Evolutionary conservation across 2,329 filamentous ascomycete species (phyloP), one percentile per base, ranked within the genome.

Genomic region (Plenodomus biglobosus): DNA sequence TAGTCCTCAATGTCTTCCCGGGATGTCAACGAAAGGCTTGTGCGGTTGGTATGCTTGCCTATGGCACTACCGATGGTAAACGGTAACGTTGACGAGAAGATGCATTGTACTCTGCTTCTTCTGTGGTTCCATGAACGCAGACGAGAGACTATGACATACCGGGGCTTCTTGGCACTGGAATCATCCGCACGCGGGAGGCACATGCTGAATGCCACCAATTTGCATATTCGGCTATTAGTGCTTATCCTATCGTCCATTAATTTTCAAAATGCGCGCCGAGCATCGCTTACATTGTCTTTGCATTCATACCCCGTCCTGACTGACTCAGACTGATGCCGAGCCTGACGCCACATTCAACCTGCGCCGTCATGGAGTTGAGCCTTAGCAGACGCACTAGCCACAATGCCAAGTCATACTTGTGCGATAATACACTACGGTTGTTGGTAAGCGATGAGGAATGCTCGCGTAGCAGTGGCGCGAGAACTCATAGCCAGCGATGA

Each of bases 361-460:
- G 34, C 5, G 6, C 5, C 34, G 34, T 18, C 4, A 18, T 20
- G 35, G 18, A 20, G 3, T 18, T 37, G 18, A 27, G 24, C 42
- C 38, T 46, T 42, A 53, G 51, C 46, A 46, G 43, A 44, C 21
- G 17, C 35, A 51, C 44, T 44, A 52, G 50, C 52, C 48, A 49
- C 54, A 44, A 21, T 30, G 40, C 21, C 41, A 39, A 50, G 42
- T 16, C 13, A 35, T 24, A 17, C 20, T 39, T 38, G 35, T 17
- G 30, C 43, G 20, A 38, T n/a, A 16, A 16, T n/a, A 40, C 17
- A 18, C 40, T 42, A 40, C 8, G 37, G 24, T 30, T 30, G 22
- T 21, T 30, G 37, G 13, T 19, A n/a, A 19, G 15, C 35, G 34
- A 40, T 19, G 16, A 40, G 40, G 32, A 19, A 42, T 21, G 27